A percentile compares a stretch with the other conserved stretches of the same genome.
phyloP scores from a whole-genome alignment of 2,329 filamentous ascomycete genomes.

The Fusarium illudens region DNA sequence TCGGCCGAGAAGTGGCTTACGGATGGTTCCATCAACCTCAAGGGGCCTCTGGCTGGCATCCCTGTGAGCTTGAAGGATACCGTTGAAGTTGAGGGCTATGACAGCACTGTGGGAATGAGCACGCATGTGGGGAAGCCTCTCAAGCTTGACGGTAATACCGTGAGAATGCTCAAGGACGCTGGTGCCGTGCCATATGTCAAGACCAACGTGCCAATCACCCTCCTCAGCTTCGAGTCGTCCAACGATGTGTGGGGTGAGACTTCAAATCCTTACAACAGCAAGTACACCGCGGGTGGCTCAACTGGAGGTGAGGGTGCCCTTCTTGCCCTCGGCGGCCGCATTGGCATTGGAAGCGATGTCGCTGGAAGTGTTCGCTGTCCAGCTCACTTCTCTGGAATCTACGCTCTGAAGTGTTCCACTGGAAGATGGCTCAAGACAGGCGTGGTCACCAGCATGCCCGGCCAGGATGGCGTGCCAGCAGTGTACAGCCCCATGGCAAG shows the following conservation, averaged over 20 bases:
- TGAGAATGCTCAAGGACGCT: slow-evolving; percentile 82
- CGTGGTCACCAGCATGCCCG: slow-evolving; percentile 86
- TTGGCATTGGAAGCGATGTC: slow-evolving; percentile 91
- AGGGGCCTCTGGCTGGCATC: slow-evolving; percentile 85
- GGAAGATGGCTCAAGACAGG: slow-evolving; percentile 90
- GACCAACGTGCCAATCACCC: slow-evolving; percentile 86
- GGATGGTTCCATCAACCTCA: slow-evolving; percentile 70
- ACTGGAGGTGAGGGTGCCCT: slow-evolving; percentile 87
- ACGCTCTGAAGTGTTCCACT: slow-evolving; percentile 85
- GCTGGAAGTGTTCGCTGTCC: slow-evolving; percentile 88
- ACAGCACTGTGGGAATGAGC: slow-evolving; percentile 83
- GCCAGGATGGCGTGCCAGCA: slow-evolving; percentile 87
- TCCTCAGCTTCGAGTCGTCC: slow-evolving; percentile 85
- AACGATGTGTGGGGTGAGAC: slow-evolving; percentile 82
- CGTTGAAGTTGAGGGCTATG: slow-evolving; percentile 82
- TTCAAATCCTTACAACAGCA: slow-evolving; percentile 83
- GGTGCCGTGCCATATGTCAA: slow-evolving; percentile 93
- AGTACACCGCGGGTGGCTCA: slow-evolving; percentile 87
- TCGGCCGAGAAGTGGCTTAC: slow-evolving; percentile 78
- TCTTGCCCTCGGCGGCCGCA: slow-evolving; percentile 81
- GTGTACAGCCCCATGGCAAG: slow-evolving; percentile 94
- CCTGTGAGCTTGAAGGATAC: slow-evolving; percentile 86
- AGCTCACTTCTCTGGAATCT: slow-evolving; percentile 90
- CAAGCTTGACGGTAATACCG: slow-evolving; percentile 73
- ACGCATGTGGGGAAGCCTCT: slow-evolving; percentile 73